Evolutionary conservation across 208 protist species (phyloP), one percentile per base, ranked within the genome.

Genomic region (Borovskyia barvae): DNA sequence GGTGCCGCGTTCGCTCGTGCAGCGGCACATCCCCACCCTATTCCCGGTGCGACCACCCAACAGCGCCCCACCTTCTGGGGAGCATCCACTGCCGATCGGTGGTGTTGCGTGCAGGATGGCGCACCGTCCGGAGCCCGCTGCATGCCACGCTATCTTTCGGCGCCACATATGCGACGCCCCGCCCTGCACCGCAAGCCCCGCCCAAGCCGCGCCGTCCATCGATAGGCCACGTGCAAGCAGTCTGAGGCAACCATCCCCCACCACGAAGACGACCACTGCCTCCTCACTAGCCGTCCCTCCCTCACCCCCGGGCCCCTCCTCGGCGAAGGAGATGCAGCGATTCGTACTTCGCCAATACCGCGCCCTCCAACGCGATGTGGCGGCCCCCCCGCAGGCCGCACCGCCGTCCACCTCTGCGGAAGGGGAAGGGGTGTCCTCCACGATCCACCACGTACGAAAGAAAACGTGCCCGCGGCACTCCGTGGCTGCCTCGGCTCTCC

Each of bases 291-390:
- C n/a, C n/a, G n/a, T n/a, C n/a, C n/a, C n/a, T n/a, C n/a, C n/a
- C n/a, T n/a, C n/a, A 19, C 42, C 30, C 4, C 46, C 14, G 28
- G 43, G 45, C 19, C 33, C 62, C n/a, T 33, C 45, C 8, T 26
- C 55, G 35, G 22, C 29, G 11, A 47, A 29, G 25, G 72, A 79
- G 28, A 74, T 74, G 65, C 61, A 67, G 20, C 51, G 40, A 39
- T 80, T 80, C 36, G 24, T 80, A 20, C 66, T 72, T 6, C 50
- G 60, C 0, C 73, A 80, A 57, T 80, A 80, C 62, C 49, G 57
- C 46, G 42, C 58, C 9, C 46, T 80, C n/a, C 73, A 75, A 42
- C 50, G 61, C 19, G 73, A 75, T 19, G 67, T 70, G 19, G 46
- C 56, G 20, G 25, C 52, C 6, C 4, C 28, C 11, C 36, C 33